Percentiles rank a stretch among this genome's conserved stretches.
These are phyloP conservation scores for Globisporangium orthogonon DNA, from an alignment of 352 stramenopile genomes.

Conservation along the genomic window DNA sequence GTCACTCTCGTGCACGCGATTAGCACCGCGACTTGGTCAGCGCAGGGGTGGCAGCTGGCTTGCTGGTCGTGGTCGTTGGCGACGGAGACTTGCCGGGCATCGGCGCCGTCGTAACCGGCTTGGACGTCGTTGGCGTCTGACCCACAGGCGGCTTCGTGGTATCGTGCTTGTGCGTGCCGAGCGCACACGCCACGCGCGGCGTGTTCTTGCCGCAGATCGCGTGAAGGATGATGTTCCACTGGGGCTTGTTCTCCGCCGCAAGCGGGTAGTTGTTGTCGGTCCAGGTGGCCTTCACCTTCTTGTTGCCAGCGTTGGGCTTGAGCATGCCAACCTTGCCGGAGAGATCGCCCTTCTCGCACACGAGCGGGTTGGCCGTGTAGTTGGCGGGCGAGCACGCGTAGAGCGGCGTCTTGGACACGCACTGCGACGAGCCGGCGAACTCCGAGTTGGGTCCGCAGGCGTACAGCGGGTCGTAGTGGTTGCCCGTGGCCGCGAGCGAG, in stretches of 20 bases:
- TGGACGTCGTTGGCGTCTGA: background rate
- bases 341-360: constrained; percentile 56
- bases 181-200: constrained; percentile 26
- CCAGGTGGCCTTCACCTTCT: constrained; percentile 8
- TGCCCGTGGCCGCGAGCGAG: constrained; percentile 25
- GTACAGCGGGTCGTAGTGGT: constrained; percentile 55
- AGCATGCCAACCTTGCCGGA: constrained; percentile 41
- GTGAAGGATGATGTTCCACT: constrained; percentile 38
- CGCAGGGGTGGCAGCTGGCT: background rate
- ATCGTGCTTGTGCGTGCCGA: constrained; percentile 1
- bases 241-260: constrained; percentile 17
- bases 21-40: background rate
- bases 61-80: background rate
- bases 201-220: constrained; percentile 23
- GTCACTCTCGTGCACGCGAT: background rate
- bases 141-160: background rate
- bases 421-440: constrained; percentile 29
- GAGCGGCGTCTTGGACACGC: constrained; percentile 21
- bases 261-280: constrained; percentile 17
- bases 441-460: constrained; percentile 51
- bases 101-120: background rate
- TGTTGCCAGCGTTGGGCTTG: constrained; percentile 15
- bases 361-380: constrained; percentile 25
- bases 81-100: background rate
- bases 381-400: constrained; percentile 36